Base-by-base conservation (phyloP, 1,139 yeast genomes). In the Yamadazyma sp. region DNA sequence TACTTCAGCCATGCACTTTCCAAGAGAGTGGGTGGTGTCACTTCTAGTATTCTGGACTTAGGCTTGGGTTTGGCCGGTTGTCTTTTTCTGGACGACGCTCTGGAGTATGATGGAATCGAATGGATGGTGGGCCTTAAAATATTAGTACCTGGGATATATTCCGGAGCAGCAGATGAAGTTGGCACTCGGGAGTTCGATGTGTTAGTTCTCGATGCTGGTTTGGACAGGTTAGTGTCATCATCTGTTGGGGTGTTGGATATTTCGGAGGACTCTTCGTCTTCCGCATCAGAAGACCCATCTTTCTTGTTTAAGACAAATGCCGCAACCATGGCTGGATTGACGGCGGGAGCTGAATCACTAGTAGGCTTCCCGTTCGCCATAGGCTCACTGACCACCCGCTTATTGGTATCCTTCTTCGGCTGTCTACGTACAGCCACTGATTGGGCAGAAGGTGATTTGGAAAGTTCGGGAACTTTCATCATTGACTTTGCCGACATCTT, bases 1-100 rank as follows among this genome's bases (percentile, higher is more conserved):
- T 73, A 76, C 31, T 68, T 62, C 10, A 77, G 70, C 88, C 92
- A 88, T 22, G 86, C 84, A 17, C 77, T 62, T 51, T 88, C 96
- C 2, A 82, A 54, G 13, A 78, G 66, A 0, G 81, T 69, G 54
- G 78, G 60, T 2, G 86, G 80, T 1, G 81, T 70, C 2, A 76
- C 69, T n/a, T 75, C 77, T 53, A 69, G 40, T 0, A 62, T 51
- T 31, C 56, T 58, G 1, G 67, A 54, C 37, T 59, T 60, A 20
- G 51, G 52, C 39, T 54, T 61, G 7, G 41, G 21, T 23, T 39
- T 39, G 11, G 39, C 24, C 20, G 35, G 10, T 12, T 34, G 40
- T 29, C 41, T 51, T 45, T 45, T 48, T 44, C 37, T 47, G 42
- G 39, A 31, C 15, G 40, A 41, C 18, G 43, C 45, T 8, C 62